These are phyloP conservation scores for Lactifluus subvellereus DNA, from an alignment of 768 basidiomycete genomes.

Conservation along the genomic window DNA sequence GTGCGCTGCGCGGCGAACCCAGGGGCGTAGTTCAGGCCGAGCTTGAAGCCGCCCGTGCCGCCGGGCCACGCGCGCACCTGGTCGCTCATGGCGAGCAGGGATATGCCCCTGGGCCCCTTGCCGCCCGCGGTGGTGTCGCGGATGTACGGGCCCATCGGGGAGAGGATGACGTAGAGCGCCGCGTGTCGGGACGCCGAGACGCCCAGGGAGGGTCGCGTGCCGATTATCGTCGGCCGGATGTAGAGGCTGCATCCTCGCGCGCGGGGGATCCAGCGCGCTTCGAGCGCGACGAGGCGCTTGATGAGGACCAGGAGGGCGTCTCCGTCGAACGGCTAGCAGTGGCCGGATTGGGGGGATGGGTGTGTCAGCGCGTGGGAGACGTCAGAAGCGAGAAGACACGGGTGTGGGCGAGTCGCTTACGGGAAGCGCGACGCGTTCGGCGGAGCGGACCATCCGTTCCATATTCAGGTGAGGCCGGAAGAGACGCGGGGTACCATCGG, in stretches of 20 bases:
- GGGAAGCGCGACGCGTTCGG: slow-evolving; percentile 45
- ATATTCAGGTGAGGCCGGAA: slow-evolving; percentile 87
- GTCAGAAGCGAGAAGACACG: background rate
- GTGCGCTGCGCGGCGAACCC: slow-evolving; percentile 38
- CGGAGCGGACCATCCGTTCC: slow-evolving; percentile 67
- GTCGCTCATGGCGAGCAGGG: slow-evolving; percentile 40
- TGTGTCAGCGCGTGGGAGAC: background rate
- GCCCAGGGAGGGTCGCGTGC: slow-evolving; percentile 45
- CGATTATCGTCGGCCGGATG: slow-evolving; percentile 73
- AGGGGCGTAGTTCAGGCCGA: slow-evolving; percentile 36
- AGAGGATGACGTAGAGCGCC: slow-evolving; percentile 78
- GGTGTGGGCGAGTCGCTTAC: background rate
- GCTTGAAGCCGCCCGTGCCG: slow-evolving; percentile 47
- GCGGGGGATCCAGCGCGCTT: slow-evolving; percentile 81
- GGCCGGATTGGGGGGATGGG: background rate
- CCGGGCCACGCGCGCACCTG: slow-evolving; percentile 47
- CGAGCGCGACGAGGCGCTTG: slow-evolving; percentile 62
- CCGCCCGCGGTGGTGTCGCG: background rate
- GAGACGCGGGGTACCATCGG: slow-evolving; percentile 65
- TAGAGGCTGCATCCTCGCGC: slow-evolving; percentile 75
- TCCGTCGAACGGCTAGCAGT: slow-evolving; percentile 38
- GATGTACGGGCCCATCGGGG: slow-evolving; percentile 54
- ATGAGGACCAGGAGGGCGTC: slow-evolving; percentile 45
- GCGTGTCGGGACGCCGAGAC: slow-evolving; percentile 76
- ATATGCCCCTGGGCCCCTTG: slow-evolving; percentile 26